These are phyloP conservation scores for Terana coerulea DNA, from an alignment of 768 basidiomycete genomes.

Conservation along the genomic window DNA sequence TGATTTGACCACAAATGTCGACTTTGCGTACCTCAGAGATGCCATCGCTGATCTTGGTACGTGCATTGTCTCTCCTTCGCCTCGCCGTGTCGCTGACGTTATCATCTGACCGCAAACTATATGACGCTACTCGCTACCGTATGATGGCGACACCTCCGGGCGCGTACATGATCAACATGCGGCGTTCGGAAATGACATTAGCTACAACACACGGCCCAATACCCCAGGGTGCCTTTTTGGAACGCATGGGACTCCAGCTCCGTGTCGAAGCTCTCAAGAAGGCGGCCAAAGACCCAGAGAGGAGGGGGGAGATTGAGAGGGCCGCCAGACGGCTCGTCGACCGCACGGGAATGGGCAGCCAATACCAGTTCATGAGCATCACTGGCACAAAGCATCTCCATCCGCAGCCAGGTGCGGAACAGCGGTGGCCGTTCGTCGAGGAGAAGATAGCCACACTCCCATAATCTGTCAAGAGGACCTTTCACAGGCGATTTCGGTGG, in stretches of 20 bases:
- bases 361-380: constrained; percentile 80
- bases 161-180: not conserved
- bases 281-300: constrained; percentile 44
- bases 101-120: constrained; percentile 5
- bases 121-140: too few species aligned
- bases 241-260: constrained; percentile 66
- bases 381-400: constrained; percentile 21
- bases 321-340: constrained; percentile 76
- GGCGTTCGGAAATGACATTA: constrained; percentile 20
- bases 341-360: constrained; percentile 75
- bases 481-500: too few species aligned
- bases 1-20: constrained; percentile 96
- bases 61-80: constrained; percentile 19
- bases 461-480: too few species aligned
- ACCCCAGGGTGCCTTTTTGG: constrained; percentile 72
- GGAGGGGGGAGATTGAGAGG: constrained; percentile 47
- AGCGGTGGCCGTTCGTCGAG: constrained; percentile 23
- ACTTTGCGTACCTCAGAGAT: constrained; percentile 86
- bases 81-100: not conserved
- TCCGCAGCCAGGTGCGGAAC: constrained; percentile 10
- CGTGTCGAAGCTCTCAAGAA: constrained; percentile 64
- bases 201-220: constrained; percentile 62
- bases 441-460: too few species aligned
- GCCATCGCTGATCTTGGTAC: constrained; percentile 63
- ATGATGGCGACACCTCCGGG: not conserved